phyloP scores from a whole-genome alignment of 768 basidiomycete species.

The Mycena chlorophos region DNA sequence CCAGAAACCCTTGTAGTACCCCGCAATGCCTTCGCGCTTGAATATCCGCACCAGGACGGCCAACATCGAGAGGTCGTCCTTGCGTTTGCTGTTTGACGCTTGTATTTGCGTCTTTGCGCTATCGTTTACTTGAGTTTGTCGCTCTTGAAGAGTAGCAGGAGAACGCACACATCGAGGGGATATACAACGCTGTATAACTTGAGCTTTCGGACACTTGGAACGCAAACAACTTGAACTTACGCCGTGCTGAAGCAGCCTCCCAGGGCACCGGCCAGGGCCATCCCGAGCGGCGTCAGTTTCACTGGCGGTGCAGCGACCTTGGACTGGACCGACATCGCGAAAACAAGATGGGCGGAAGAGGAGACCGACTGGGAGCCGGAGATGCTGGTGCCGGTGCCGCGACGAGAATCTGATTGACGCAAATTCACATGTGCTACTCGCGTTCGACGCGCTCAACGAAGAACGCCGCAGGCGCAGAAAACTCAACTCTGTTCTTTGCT shows the following conservation, averaged over 20 bases:
- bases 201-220: constrained; percentile 11
- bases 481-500: too few species aligned
- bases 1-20: constrained; percentile 88
- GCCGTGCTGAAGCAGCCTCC: constrained; percentile 93
- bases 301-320: constrained; percentile 46
- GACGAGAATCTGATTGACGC: neutral
- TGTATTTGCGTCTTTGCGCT: constrained; percentile 97
- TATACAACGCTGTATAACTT: constrained; percentile 71
- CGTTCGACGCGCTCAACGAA: too few species aligned
- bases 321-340: constrained; percentile 50
- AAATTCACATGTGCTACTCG: constrained; percentile 9
- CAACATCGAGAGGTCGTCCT: constrained; percentile 58
- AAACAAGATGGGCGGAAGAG: constrained; percentile 5
- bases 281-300: constrained; percentile 81
- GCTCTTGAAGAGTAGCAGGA: neutral
- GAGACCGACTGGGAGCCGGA: constrained; percentile 12
- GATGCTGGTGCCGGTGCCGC: neutral
- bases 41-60: constrained; percentile 69
- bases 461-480: too few species aligned
- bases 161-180: constrained; percentile 85
- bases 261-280: constrained; percentile 89
- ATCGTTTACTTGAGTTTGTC: constrained; percentile 4
- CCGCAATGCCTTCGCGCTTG: constrained; percentile 76
- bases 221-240: constrained; percentile 52
- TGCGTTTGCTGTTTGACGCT: constrained; percentile 59